Base-by-base conservation (phyloP, 2,329 filamentous ascomycete genomes). In the Claviceps maximensis region DNA sequence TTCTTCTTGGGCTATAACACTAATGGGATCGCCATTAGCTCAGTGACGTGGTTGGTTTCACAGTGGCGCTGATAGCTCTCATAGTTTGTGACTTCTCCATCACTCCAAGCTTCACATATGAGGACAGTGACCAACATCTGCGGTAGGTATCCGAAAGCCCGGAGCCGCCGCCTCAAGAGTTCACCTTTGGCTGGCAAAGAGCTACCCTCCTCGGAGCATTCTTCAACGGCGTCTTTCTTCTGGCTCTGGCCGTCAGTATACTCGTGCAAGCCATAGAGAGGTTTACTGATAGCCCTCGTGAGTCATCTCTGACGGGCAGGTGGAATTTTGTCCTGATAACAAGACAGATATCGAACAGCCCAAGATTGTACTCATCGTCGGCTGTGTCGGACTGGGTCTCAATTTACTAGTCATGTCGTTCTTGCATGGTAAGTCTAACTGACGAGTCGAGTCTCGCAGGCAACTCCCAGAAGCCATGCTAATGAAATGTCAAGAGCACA, bases 211-310 rank as follows among this genome's bases (percentile, higher is more conserved):
- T 90, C 0, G 86, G 86, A 5, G 84, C 84, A 23, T 90, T 90
- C 66, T 90, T 89, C 74, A 90, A 90, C 60, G 86, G 86, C 15
- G 81, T 83, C 1, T 86, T 90, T 54, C 74, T 90, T 1, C 66
- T 89, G 17, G 85, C 83, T 1, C 70, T 90, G 2, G 84, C 84
- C 1, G 66, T 89, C 38, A 87, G 83, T 64, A 86, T 89, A 49
- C 76, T 85, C 36, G 69, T 89, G 2, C 86, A 89, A 62, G 82
- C 85, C 0, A 74, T 89, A 50, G 84, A 89, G 65, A 73, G 85
- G 38, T 87, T 87, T 60, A 72, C 84, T 21, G 69, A 74, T 3
- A 62, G 84, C 3, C 65, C 78, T 56, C 67, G 77, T 80, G 61
- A 56, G 72, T 64, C 10, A n/a, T 6, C 27, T 4, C n/a, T 17